Evolutionary conservation across 768 basidiomycete genomes (phyloP).

Genomic region (Tulasnella sp.): DNA sequence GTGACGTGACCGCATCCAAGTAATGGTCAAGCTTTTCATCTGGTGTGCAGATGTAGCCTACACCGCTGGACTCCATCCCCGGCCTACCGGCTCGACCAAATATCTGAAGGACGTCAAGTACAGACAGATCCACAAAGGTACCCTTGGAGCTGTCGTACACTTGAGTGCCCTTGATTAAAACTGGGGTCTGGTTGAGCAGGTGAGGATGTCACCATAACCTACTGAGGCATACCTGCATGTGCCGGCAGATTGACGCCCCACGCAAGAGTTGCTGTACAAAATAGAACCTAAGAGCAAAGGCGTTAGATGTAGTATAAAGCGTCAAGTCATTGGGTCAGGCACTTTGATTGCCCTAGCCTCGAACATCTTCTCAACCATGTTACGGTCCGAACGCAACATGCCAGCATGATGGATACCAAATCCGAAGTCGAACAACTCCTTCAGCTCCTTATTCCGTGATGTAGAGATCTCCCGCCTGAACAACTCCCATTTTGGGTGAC

Average conservation of each 20-base stretch:
- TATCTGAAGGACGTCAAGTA: slow-evolving; percentile 93
- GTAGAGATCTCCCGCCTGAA: slow-evolving; percentile 69
- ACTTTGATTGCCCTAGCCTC: slow-evolving; percentile 88
- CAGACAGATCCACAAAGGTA: slow-evolving; percentile 81
- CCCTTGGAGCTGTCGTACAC: slow-evolving; percentile 88
- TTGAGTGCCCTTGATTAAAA: slow-evolving; percentile 95
- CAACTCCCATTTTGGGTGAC: slow-evolving; percentile 63
- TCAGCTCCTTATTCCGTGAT: slow-evolving; percentile 94
- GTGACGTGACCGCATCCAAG: slow-evolving; percentile 74
- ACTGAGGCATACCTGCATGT: slow-evolving; percentile 60
- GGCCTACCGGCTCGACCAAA: slow-evolving; percentile 93
- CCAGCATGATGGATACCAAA: slow-evolving; percentile 99
- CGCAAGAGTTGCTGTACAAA: slow-evolving; percentile 94
- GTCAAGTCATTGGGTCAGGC: background rate
- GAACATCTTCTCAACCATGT: slow-evolving; percentile 92
- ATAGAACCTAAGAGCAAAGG: slow-evolving; percentile 58
- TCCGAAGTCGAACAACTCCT: slow-evolving; percentile 77
- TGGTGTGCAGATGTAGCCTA: slow-evolving; percentile 93
- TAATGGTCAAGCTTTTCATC: slow-evolving; percentile 89
- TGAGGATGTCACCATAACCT: background rate
- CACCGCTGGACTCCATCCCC: slow-evolving; percentile 81
- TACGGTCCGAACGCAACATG: slow-evolving; percentile 89
- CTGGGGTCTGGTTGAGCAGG: slow-evolving; percentile 29
- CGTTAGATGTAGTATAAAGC: background rate
- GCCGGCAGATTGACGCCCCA: slow-evolving; percentile 99